Evolutionary conservation across 2,329 filamentous ascomycete genomes (phyloP).

Genomic region (Trichophyton simii): DNA sequence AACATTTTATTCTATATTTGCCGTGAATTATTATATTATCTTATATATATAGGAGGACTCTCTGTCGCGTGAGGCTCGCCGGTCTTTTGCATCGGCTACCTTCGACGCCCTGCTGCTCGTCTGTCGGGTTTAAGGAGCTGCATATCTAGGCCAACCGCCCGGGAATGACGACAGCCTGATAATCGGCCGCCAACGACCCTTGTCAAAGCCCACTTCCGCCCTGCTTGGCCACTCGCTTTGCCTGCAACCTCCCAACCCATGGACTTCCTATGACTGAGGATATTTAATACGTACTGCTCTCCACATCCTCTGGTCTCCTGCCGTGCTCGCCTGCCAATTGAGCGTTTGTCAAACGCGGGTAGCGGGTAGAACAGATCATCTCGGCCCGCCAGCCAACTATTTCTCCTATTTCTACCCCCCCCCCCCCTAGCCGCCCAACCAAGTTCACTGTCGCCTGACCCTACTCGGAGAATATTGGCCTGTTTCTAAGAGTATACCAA

Average conservation of each 20-base stretch:
- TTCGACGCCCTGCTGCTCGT: neutral
- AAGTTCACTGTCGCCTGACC: neutral
- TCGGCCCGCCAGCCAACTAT: neutral
- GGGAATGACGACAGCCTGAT: neutral
- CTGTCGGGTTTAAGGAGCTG: neutral
- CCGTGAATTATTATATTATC: neutral
- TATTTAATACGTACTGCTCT: neutral
- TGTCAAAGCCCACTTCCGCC: neutral
- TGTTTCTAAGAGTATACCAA: neutral
- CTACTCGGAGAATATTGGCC: neutral
- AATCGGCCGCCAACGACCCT: neutral
- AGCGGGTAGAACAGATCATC: neutral
- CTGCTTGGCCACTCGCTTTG: neutral
- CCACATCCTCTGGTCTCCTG: neutral
- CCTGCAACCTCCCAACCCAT: neutral
- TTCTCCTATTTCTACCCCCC: neutral
- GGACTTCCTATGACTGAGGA: neutral
- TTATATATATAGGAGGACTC: neutral
- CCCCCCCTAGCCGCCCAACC: neutral
- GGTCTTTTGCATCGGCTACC: neutral
- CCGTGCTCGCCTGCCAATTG: neutral
- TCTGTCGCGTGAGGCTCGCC: neutral
- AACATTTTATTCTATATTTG: neutral
- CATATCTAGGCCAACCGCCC: neutral
- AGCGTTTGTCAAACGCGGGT: neutral